Evolutionary conservation across 106 monocot genomes (phyloP).

Genomic region (Cymbidium sinense): DNA sequence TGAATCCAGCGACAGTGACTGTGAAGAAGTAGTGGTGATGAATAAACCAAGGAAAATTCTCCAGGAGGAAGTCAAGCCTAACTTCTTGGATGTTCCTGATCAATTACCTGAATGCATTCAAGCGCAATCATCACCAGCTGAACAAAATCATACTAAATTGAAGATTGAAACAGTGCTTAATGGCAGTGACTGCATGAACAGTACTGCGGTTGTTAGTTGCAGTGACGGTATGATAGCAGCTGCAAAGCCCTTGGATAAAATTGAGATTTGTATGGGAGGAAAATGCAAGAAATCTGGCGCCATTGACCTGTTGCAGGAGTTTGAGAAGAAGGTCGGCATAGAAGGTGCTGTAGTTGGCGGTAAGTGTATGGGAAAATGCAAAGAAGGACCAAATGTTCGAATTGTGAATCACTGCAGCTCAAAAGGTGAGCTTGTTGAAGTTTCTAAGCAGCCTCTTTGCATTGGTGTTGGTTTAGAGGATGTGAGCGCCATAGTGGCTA

Average conservation of each 20-base stretch:
- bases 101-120: neutral
- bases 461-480: slow-evolving; percentile 88
- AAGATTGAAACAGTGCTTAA: neutral
- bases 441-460: slow-evolving; percentile 38
- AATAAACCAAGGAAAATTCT: neutral
- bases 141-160: neutral
- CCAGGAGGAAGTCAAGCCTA: neutral
- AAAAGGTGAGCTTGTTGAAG: neutral
- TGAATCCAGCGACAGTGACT: slow-evolving; percentile 78
- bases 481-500: slow-evolving; percentile 44
- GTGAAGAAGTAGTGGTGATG: slow-evolving; percentile 31
- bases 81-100: neutral
- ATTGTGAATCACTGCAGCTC: slow-evolving; percentile 8
- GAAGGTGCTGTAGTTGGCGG: slow-evolving; percentile 75
- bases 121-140: too few species aligned
- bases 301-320: slow-evolving; percentile 50
- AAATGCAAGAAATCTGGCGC: slow-evolving; percentile 84
- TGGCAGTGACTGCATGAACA: neutral
- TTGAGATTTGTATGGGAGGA: slow-evolving; percentile 96
- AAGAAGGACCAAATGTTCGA: slow-evolving; percentile 74
- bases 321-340: slow-evolving; percentile 46
- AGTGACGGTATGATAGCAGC: neutral
- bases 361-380: slow-evolving; percentile 99
- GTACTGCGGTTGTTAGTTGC: neutral
- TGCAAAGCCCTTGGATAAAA: slow-evolving; percentile 17